phyloP scores from a whole-genome alignment of 1,284 basidiomycete genomes.

The Sporisorium iseilematis-ciliati region DNA sequence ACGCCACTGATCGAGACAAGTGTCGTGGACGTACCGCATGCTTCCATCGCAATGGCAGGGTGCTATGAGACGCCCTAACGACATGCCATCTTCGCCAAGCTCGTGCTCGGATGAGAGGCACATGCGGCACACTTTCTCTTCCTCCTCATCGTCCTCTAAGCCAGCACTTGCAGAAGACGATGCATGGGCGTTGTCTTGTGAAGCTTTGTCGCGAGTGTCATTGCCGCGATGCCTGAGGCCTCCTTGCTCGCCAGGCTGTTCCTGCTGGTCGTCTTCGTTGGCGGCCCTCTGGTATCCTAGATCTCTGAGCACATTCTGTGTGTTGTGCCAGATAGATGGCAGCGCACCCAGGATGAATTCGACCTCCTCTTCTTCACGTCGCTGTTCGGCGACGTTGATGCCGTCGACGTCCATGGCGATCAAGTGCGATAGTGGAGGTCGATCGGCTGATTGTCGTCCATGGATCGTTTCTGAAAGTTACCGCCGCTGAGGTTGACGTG shows the following conservation, averaged over 20 bases:
- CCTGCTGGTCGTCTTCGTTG: slow-evolving; percentile 4
- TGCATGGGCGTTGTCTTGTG: neutral
- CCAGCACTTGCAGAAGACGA: neutral
- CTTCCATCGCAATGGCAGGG: slow-evolving; percentile 51
- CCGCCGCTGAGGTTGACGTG: neutral
- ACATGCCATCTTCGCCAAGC: slow-evolving; percentile 42
- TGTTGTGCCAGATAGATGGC: slow-evolving; percentile 40
- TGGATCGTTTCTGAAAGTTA: neutral
- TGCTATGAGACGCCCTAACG: slow-evolving; percentile 35
- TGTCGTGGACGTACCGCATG: slow-evolving; percentile 47
- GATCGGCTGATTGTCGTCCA: neutral
- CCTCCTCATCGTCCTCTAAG: slow-evolving; percentile 8
- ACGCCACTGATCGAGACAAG: slow-evolving; percentile 47
- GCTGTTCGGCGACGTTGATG: slow-evolving; percentile 14
- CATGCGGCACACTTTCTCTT: slow-evolving; percentile 46
- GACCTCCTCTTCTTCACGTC: slow-evolving; percentile 41
- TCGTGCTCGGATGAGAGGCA: slow-evolving; percentile 43
- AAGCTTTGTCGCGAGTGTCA: neutral
- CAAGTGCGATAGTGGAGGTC: neutral
- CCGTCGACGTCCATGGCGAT: slow-evolving; percentile 21
- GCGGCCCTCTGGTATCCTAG: slow-evolving; percentile 24
- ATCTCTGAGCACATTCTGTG: slow-evolving; percentile 46
- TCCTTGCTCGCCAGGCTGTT: neutral
- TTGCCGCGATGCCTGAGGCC: slow-evolving; percentile 9
- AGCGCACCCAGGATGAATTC: slow-evolving; percentile 44